Evolutionary conservation across 1,284 basidiomycete species (phyloP), one percentile per base, ranked within the genome.

Genomic region (Thecaphora thlaspeos): DNA sequence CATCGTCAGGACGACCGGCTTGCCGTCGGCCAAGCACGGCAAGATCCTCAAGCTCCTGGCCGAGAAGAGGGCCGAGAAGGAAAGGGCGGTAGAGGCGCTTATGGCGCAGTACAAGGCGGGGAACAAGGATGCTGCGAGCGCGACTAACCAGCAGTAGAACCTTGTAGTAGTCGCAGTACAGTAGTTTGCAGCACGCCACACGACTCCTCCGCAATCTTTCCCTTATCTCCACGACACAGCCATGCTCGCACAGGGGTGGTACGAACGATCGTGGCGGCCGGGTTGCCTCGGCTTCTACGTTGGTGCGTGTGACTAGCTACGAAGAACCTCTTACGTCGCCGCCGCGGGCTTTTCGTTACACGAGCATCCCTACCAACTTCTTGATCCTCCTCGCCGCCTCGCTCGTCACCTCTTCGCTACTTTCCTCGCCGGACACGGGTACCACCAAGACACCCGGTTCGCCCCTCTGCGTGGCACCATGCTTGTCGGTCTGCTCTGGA

Each of bases 21-120:
- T 73, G 48, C 71, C 70, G 2, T 56, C 51, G 18, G 67, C 67
- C 21, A 70, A 68, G 42, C 70, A 72, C 51, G 53, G 59, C 24
- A 70, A 66, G 52, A 73, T 73, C 39, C 41, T 73, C 18, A 32
- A 70, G 41, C 34, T 67, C 51, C 38, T 73, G 2, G 30, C 41
- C 8, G 34, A 64, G 37, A 56, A 68, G 51, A 61, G 67, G 36
- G 60, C 46, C 48, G 48, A 49, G 30, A 69, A 71, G 53, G 68
- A 66, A 43, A 51, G 53, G 41, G 51, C 55, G n/a, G 48, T 73
- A 28, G 50, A 58, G 21, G 48, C 23, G 41, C 42, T 61, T 28
- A 39, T 72, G 2, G 40, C 58, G n/a, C 54, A 67, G 48, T 61
- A 59, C 23, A 60, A 52, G 43, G 14, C 38, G 5, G 62, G 61